Conservation (phyloP, 2,329 filamentous ascomycete species). For the Microcyclospora tardicrescens region DNA sequence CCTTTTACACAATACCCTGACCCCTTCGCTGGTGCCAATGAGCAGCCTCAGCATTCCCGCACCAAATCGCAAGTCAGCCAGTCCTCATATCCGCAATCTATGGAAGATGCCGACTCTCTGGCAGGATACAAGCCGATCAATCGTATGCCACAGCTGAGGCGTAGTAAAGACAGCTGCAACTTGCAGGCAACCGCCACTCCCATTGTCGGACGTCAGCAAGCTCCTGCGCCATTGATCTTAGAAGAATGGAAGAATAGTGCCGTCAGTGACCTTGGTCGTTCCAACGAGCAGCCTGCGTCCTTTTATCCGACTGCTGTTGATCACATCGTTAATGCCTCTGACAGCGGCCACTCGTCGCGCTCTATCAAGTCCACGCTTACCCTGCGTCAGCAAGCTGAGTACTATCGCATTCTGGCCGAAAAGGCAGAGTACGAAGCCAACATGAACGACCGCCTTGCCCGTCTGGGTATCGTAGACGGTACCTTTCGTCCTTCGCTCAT, state of each 20-base stretch:
- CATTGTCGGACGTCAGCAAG: not conserved
- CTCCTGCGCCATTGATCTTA: not conserved
- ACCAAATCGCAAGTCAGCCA: not conserved
- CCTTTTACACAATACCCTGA: not conserved
- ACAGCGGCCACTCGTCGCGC: too few species aligned
- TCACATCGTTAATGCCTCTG: too few species aligned
- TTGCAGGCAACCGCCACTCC: not conserved
- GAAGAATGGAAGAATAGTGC: not conserved
- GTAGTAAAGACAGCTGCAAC: too few species aligned
- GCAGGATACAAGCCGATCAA: too few species aligned
- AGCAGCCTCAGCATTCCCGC: not conserved
- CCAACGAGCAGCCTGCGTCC: not conserved
- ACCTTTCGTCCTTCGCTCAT: too few species aligned
- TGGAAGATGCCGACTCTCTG: not conserved
- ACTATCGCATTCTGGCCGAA: conserved; percentile 1
- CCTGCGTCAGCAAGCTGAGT: not conserved
- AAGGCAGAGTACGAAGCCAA: not conserved
- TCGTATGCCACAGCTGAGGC: too few species aligned
- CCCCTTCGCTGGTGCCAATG: not conserved
- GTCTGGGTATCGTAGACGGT: too few species aligned
- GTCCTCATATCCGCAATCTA: not conserved
- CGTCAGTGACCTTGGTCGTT: not conserved
- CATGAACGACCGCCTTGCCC: too few species aligned
- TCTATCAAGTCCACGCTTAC: not conserved
- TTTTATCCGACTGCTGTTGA: not conserved